A percentile compares a stretch with the other conserved stretches of the same genome.
Evolutionary conservation across 2,329 filamentous ascomycete species (phyloP).

Genomic region (Tolypocladium amazonense): DNA sequence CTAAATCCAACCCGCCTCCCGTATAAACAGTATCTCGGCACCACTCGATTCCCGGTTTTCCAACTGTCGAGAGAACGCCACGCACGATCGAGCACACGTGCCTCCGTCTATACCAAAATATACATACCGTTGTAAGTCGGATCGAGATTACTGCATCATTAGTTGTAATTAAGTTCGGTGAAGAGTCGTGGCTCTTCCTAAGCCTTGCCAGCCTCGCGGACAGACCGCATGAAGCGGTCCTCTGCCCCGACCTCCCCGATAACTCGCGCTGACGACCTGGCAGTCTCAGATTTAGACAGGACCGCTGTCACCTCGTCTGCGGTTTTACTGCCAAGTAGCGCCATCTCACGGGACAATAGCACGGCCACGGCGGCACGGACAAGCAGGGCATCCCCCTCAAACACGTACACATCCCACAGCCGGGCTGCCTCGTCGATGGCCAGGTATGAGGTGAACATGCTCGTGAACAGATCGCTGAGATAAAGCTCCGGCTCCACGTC

Average conservation of each 20-base stretch:
- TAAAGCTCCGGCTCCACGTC: slow-evolving; percentile 40
- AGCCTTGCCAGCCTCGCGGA: slow-evolving; percentile 23
- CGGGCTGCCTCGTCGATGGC: slow-evolving; percentile 60
- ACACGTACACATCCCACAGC: slow-evolving; percentile 73
- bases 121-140: slow-evolving; percentile 11
- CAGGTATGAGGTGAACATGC: slow-evolving; percentile 52
- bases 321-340: slow-evolving; percentile 35
- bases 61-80: slow-evolving; percentile 7
- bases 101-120: slow-evolving; percentile 11
- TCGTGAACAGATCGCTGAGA: slow-evolving; percentile 49
- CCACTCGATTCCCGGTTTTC: background rate
- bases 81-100: background rate
- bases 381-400: slow-evolving; percentile 66
- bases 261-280: slow-evolving; percentile 19
- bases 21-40: background rate
- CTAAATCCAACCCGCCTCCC: background rate
- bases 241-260: slow-evolving; percentile 35
- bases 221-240: slow-evolving; percentile 27
- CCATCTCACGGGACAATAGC: slow-evolving; percentile 42
- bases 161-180: background rate
- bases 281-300: slow-evolving; percentile 18
- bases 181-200: slow-evolving; percentile 5
- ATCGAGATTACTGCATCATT: slow-evolving; percentile 4
- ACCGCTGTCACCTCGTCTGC: slow-evolving; percentile 31
- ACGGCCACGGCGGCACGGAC: slow-evolving; percentile 62